Conservation (phyloP, 768 basidiomycete species). For the Psilocybe subaeruginosa region DNA sequence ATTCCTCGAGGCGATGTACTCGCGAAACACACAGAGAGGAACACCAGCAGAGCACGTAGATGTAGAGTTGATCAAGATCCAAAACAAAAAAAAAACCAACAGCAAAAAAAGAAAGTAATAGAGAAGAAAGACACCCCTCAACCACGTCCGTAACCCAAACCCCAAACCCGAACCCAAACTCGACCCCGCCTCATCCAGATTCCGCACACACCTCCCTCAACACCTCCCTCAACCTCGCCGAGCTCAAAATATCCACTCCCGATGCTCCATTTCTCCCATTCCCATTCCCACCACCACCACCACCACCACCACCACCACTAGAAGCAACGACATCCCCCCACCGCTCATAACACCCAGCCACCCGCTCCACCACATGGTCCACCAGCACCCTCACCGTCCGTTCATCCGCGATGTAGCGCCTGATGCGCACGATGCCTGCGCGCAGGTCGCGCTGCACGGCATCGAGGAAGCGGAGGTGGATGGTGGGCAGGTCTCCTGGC, state of each 20-base stretch:
- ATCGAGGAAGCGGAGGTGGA: constrained; percentile 58
- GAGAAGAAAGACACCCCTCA: no score
- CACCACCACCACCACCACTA: constrained; percentile 20
- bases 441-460: constrained; percentile 60
- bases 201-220: constrained; percentile 39
- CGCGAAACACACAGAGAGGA: no score
- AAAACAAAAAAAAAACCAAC: no score
- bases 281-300: constrained; percentile 23
- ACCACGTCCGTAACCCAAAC: no score
- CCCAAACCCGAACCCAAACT: not conserved
- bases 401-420: constrained; percentile 72
- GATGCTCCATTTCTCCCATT: constrained; percentile 7
- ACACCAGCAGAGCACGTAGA: no score
- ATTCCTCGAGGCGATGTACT: no score
- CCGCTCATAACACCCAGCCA: constrained; percentile 72
- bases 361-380: constrained; percentile 73
- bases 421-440: constrained; percentile 57
- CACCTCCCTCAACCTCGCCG: constrained; percentile 40
- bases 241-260: constrained; percentile 25
- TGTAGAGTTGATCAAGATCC: no score
- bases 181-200: not conserved
- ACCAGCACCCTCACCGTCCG: constrained; percentile 79
- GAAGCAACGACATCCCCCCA: constrained; percentile 66
- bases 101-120: no score
- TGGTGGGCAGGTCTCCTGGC: constrained; percentile 50